Conservation (phyloP, 2,329 filamentous ascomycete species). For the Trichophyton mentagrophytes region DNA sequence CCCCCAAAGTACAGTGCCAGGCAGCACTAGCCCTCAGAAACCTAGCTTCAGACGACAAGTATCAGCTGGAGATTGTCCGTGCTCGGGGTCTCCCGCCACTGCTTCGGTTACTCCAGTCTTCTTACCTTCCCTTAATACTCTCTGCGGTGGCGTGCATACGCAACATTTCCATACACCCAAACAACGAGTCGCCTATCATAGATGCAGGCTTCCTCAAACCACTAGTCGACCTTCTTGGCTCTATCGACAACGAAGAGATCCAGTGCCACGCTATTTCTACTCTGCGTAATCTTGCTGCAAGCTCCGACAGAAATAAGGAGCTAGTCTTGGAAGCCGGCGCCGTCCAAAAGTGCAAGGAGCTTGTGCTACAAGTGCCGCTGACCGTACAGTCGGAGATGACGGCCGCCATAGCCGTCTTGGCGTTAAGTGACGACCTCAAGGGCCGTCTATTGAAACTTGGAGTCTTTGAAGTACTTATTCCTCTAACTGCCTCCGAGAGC, state of each 20-base stretch:
- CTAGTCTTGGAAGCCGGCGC: conserved; percentile 93
- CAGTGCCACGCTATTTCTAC: conserved; percentile 98
- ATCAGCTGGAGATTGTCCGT: conserved; percentile 93
- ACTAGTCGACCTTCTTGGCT: conserved; percentile 82
- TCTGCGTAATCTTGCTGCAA: conserved; percentile 84
- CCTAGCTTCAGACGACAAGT: conserved; percentile 93
- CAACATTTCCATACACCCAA: conserved; percentile 95
- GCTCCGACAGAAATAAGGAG: conserved; percentile 94
- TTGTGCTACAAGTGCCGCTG: conserved; percentile 83
- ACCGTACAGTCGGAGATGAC: conserved; percentile 99
- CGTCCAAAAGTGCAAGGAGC: conserved; percentile 95
- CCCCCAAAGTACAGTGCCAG: conserved; percentile 95
- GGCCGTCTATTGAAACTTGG: conserved; percentile 78
- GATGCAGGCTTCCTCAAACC: conserved; percentile 93
- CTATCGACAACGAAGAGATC: conserved; percentile 95
- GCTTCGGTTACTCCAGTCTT: conserved; percentile 80
- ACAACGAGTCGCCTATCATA: conserved; percentile 97
- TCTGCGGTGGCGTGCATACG: conserved; percentile 96
- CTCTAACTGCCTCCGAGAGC: conserved; percentile 84
- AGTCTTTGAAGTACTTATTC: conserved; percentile 92
- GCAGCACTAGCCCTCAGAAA: conserved; percentile 88
- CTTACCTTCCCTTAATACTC: conserved; percentile 87
- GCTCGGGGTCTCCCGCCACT: conserved; percentile 74
- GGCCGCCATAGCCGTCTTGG: conserved; percentile 92
- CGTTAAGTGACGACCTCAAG: conserved; percentile 90